A percentile compares a stretch with the other conserved stretches of the same genome.
phyloP scores from a whole-genome alignment of 192 early-diverging fungal species.

The Mortierella hygrophila region DNA sequence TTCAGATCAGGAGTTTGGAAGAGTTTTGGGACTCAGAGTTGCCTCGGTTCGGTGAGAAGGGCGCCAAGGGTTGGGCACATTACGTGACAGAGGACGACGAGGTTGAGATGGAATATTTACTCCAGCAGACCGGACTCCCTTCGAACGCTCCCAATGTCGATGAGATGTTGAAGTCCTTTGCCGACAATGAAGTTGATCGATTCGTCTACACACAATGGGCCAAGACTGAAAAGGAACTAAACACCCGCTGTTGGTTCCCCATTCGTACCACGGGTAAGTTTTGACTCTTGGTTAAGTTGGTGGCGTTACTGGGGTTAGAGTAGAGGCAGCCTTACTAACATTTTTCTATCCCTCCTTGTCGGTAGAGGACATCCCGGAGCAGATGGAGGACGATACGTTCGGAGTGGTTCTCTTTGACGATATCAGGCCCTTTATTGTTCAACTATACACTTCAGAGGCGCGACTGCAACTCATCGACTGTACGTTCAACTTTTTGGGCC shows the following conservation, averaged over 20 bases:
- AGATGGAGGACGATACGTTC: constrained; percentile 65
- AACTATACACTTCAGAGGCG: constrained; percentile 58
- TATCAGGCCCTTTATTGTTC: constrained; percentile 58
- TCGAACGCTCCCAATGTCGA: not conserved
- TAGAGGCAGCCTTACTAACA: not conserved
- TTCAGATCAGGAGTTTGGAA: constrained; percentile 57
- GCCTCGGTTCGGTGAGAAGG: constrained; percentile 67
- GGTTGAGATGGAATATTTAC: constrained; percentile 32
- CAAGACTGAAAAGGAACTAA: constrained; percentile 42
- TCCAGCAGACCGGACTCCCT: constrained; percentile 17
- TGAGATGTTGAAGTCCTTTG: constrained; percentile 39
- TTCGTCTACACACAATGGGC: constrained; percentile 40
- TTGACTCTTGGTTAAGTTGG: not conserved
- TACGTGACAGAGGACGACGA: constrained; percentile 51
- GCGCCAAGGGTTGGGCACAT: constrained; percentile 64
- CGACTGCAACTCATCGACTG: constrained; percentile 59
- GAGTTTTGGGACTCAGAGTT: constrained; percentile 69
- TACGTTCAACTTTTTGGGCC: constrained; percentile 61
- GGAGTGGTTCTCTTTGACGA: constrained; percentile 68
- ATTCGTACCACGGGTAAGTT: constrained; percentile 41
- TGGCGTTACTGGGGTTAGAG: no score
- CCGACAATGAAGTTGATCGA: constrained; percentile 34
- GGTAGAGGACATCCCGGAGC: constrained; percentile 46
- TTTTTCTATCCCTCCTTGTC: not conserved
- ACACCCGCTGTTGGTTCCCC: constrained; percentile 38